phyloP scores from a whole-genome alignment of 139 green algal species.

The Dunaliella sp. region DNA sequence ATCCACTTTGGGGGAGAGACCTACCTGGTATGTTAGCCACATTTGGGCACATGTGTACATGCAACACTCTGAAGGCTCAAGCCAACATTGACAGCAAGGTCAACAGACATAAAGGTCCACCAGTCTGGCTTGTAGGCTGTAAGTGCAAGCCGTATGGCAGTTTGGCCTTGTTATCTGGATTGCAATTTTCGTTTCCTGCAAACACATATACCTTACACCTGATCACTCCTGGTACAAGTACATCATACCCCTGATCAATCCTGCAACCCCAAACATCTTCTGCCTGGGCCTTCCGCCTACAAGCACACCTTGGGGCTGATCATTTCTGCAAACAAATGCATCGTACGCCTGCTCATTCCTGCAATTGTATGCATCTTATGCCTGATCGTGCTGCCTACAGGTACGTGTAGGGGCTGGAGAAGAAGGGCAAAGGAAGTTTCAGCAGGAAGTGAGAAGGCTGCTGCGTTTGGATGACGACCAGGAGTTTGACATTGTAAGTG shows the following conservation, averaged over 20 bases:
- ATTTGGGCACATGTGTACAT: not conserved
- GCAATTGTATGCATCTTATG: no score
- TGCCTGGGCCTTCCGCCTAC: no score
- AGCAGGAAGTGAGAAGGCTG: constrained; percentile 19
- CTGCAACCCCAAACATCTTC: no score
- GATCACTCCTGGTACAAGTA: no score
- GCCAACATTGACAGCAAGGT: not conserved
- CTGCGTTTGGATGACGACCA: constrained; percentile 18
- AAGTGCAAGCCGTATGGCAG: not conserved
- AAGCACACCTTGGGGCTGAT: no score
- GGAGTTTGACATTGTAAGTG: constrained; percentile 19
- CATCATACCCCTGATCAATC: no score
- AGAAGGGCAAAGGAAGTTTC: constrained; percentile 5
- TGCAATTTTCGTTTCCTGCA: not conserved
- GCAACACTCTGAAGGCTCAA: not conserved
- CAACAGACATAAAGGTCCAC: not conserved
- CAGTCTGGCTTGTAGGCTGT: not conserved
- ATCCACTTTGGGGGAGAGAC: constrained; percentile 14
- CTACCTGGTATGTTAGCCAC: not conserved
- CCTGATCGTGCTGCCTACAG: no score
- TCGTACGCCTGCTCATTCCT: no score
- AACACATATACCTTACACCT: no score
- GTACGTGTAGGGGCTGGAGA: constrained; percentile 12
- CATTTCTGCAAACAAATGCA: no score
- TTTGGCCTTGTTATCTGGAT: not conserved